Percentiles rank a stretch among this genome's conserved stretches.
phyloP scores from a whole-genome alignment of 306 rosid species.

The Corylus americana region DNA sequence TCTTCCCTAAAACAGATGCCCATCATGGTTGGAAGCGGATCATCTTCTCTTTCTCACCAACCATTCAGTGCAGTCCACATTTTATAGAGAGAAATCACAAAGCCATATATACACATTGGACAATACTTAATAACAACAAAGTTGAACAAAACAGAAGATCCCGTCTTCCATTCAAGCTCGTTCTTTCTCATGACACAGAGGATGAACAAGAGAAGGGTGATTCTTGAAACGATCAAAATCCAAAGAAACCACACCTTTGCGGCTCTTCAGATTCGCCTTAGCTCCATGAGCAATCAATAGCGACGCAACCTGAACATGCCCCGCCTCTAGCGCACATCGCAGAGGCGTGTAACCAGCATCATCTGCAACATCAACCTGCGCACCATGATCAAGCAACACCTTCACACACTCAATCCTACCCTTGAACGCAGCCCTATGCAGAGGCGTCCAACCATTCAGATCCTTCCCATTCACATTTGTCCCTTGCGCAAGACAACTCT shows the following conservation, averaged over 20 bases:
- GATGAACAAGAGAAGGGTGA: slow-evolving; percentile 28
- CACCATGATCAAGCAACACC: slow-evolving; percentile 63
- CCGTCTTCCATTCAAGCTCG: not conserved
- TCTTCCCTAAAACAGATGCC: slow-evolving; percentile 5
- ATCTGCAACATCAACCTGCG: slow-evolving; percentile 58
- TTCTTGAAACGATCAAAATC: slow-evolving; percentile 28
- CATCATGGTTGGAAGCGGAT: slow-evolving; percentile 5
- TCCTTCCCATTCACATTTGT: slow-evolving; percentile 61
- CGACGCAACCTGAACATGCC: slow-evolving; percentile 60
- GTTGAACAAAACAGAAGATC: not conserved
- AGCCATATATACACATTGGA: not conserved
- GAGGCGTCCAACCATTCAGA: slow-evolving; percentile 85
- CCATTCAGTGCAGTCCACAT: slow-evolving; percentile 13
- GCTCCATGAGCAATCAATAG: slow-evolving; percentile 60
- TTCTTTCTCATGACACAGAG: slow-evolving; percentile 20
- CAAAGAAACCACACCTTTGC: slow-evolving; percentile 24
- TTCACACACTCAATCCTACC: slow-evolving; percentile 67
- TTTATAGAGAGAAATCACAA: not conserved
- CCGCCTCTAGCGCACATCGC: slow-evolving; percentile 69
- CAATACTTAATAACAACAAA: not conserved
- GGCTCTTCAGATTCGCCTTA: slow-evolving; percentile 30
- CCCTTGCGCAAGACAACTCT: slow-evolving; percentile 58
- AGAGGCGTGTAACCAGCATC: slow-evolving; percentile 69
- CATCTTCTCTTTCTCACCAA: not conserved
- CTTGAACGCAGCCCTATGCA: slow-evolving; percentile 89